Evolutionary conservation across 306 rosid genomes (phyloP).

Genomic region (Quercus glauca): DNA sequence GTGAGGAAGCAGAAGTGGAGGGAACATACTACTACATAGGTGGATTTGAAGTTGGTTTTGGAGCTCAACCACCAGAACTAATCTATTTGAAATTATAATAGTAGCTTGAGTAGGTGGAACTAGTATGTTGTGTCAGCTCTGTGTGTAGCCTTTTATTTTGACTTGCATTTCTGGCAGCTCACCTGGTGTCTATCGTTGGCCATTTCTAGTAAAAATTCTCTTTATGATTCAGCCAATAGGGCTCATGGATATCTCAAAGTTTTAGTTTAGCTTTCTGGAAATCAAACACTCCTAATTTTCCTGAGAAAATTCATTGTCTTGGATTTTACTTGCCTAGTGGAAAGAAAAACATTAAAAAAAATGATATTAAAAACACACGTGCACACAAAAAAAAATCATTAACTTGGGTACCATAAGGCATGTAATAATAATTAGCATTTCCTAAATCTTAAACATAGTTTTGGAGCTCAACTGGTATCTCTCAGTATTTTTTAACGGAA

Average conservation of each 20-base stretch:
- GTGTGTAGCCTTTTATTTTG: conserved; percentile 10
- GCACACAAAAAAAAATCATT: too few species aligned
- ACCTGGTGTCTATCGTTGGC: conserved; percentile 1
- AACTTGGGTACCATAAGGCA: too few species aligned
- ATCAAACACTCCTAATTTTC: background rate
- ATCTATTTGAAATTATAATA: conserved; percentile 20
- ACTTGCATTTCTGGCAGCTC: conserved; percentile 13
- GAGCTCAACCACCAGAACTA: conserved; percentile 72
- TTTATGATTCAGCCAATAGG: background rate
- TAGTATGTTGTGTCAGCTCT: conserved; percentile 21
- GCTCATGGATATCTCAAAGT: background rate
- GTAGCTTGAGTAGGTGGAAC: conserved; percentile 25
- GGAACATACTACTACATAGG: background rate
- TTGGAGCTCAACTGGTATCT: rapidly evolving
- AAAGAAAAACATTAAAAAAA: too few species aligned
- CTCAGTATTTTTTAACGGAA: too few species aligned
- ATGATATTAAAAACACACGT: too few species aligned
- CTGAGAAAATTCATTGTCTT: too few species aligned
- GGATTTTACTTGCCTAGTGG: too few species aligned
- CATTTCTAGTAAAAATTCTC: background rate
- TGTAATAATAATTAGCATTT: too few species aligned
- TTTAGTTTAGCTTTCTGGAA: background rate
- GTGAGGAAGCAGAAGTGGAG: conserved; percentile 17
- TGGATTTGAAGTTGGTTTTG: conserved; percentile 55
- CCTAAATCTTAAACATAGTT: too few species aligned